Conservation (phyloP, 129 eudicot genomes). For the Chrysanthemum seticuspe region DNA sequence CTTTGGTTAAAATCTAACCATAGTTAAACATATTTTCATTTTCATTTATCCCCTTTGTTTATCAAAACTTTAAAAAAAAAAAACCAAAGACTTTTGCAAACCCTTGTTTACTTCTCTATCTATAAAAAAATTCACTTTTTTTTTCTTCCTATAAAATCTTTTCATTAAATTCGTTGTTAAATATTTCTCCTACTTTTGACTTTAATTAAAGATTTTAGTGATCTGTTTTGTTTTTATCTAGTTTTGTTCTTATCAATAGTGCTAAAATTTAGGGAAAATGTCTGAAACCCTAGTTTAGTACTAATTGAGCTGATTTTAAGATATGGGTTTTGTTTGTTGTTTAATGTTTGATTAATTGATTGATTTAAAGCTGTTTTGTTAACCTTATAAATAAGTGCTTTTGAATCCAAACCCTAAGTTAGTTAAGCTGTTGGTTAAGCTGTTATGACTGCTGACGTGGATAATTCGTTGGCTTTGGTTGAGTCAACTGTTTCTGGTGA, state of each 20-base stretch:
- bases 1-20: constrained; percentile 15
- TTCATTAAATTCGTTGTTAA: constrained; percentile 10
- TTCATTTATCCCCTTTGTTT: background rate
- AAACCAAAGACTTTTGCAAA: background rate
- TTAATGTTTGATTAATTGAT: constrained; percentile 32
- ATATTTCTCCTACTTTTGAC: background rate
- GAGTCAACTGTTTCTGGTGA: constrained; percentile 73
- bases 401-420: constrained; percentile 18
- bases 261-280: constrained; percentile 26
- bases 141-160: constrained; percentile 3
- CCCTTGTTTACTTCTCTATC: constrained; percentile 19
- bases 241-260: constrained; percentile 13
- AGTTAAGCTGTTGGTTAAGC: too few relatives aligned
- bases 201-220: constrained; percentile 10
- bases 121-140: constrained; percentile 20
- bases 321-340: constrained; percentile 28
- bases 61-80: background rate
- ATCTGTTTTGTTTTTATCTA: constrained; percentile 16
- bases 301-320: constrained; percentile 26
- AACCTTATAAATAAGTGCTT: constrained; percentile 31
- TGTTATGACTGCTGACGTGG: constrained; percentile 50
- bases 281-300: constrained; percentile 30
- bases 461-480: constrained; percentile 51
- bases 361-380: constrained; percentile 22
- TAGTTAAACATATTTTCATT: constrained; percentile 15